Evolutionary conservation across 345 rosid species (phyloP), one percentile per base, ranked within the genome.

Genomic region (Mercurialis annua): DNA sequence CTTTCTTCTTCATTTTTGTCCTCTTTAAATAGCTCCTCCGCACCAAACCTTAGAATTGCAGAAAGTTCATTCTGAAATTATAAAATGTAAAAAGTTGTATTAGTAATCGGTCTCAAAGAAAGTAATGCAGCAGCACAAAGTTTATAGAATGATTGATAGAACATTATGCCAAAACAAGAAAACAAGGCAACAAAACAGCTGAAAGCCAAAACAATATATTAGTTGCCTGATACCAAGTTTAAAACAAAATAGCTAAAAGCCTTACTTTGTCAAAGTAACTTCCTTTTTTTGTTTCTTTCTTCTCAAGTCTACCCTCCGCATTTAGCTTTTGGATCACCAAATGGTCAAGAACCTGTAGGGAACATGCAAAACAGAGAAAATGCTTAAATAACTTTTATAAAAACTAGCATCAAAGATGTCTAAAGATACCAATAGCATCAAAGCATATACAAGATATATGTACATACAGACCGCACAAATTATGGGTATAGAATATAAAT

Each of bases 261-360:
- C 84, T 84, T 81, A 92, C 99, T 83, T 92, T 95, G 80, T 95
- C 99, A 83, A 95, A 95, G 63, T 70, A 79, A 71, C 81, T 82
- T 58, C 90, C 98, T 59, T 95, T 95, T 76, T 92, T 95, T 9
- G 98, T 65, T 85, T 95, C 99, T 84, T 93, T 91, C 86, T 89
- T 95, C 83, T 95, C 99, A 81, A 92, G 81, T 78, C 96, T 85
- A 67, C 99, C 99, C 90, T 95, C 98, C 29, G 99, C 99, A 80
- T 95, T 95, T 75, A 95, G 76, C 71, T 95, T 95, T 78, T 95
- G 99, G 78, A 95, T 95, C 70, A 95, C 97, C 87, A 92, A 81
- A 82, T 95, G 99, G 71, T 95, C 99, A 76, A 95, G 97, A 60
- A 92, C 99, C 98, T 95, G 74, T 24, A 73, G 54, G 55, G 30